These are phyloP conservation scores for Paramecium sonneborni DNA, from an alignment of 73 alveolate genomes.

Conservation along the genomic window DNA sequence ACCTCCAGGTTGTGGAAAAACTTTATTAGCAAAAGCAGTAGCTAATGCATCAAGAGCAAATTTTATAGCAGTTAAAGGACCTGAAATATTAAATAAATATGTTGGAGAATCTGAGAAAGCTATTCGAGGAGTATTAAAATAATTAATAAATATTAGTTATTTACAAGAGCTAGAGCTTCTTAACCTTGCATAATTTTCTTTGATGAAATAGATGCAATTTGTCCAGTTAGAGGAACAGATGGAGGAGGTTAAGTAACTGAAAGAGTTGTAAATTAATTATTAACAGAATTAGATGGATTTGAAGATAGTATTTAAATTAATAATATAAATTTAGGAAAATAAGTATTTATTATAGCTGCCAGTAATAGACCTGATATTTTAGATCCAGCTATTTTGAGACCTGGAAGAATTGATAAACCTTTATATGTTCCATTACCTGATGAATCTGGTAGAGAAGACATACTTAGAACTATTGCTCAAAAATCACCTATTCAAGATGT, in stretches of 20 bases:
- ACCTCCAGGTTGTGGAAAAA: slow-evolving; percentile 99
- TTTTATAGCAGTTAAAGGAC: slow-evolving; percentile 99
- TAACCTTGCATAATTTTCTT: slow-evolving; percentile 99
- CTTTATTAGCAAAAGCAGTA: slow-evolving; percentile 98
- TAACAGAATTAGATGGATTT: slow-evolving; percentile 99
- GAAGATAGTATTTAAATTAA: slow-evolving; percentile 77
- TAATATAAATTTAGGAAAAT: slow-evolving; percentile 65
- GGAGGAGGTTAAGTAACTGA: slow-evolving; percentile 86
- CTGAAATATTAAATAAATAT: slow-evolving; percentile 98
- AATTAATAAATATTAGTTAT: slow-evolving; percentile 65
- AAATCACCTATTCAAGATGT: slow-evolving; percentile 81
- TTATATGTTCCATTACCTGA: slow-evolving; percentile 98
- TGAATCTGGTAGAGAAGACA: slow-evolving; percentile 90
- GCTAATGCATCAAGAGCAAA: slow-evolving; percentile 99
- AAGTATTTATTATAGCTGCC: slow-evolving; percentile 99
- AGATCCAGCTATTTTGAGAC: slow-evolving; percentile 99
- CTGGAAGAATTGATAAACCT: slow-evolving; percentile 95
- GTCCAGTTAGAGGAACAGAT: slow-evolving; percentile 94
- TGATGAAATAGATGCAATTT: slow-evolving; percentile 99
- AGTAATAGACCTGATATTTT: slow-evolving; percentile 99
- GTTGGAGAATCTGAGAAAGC: slow-evolving; percentile 99
- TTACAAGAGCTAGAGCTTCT: slow-evolving; percentile 97
- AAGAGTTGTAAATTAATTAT: slow-evolving; percentile 98
- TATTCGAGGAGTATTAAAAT: slow-evolving; percentile 77
- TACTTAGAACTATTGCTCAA: slow-evolving; percentile 88